These are phyloP conservation scores for Ustilago cynodontis DNA, from an alignment of 1,284 basidiomycete species.

Conservation along the genomic window DNA sequence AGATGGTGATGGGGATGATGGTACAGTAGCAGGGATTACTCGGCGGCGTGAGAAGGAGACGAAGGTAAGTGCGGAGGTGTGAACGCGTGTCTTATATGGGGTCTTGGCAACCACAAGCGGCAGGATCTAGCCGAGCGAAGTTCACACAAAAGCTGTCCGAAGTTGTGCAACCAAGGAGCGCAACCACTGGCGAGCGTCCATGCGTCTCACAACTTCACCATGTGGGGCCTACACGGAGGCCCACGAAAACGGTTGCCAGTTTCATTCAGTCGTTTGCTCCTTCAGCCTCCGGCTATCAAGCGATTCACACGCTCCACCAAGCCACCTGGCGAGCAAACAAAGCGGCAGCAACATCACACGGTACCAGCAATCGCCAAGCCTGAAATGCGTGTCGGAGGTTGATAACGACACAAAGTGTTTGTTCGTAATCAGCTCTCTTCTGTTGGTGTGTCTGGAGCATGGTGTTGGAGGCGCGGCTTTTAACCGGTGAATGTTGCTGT, in stretches of 20 bases:
- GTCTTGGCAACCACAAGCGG: neutral
- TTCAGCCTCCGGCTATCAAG: neutral
- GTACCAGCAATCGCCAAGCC: too few species aligned
- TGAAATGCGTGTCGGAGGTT: slow-evolving; percentile 7
- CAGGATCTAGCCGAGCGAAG: neutral
- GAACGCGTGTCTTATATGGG: too few species aligned
- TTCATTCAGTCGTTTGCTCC: too few species aligned
- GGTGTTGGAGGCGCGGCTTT: neutral
- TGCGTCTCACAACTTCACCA: neutral
- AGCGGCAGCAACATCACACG: neutral
- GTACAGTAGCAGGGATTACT: neutral
- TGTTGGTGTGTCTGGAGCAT: neutral
- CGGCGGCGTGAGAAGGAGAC: too few species aligned
- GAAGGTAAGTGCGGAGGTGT: too few species aligned
- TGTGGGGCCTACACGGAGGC: neutral
- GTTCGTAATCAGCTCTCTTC: slow-evolving; percentile 12
- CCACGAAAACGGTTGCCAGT: neutral
- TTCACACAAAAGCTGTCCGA: neutral
- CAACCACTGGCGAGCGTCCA: neutral
- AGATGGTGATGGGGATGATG: neutral
- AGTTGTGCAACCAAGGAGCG: neutral
- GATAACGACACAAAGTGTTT: slow-evolving; percentile 10
- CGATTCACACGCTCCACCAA: neutral
- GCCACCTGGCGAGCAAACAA: too few species aligned
- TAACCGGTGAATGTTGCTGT: neutral